Evolutionary conservation across 1,284 basidiomycete species (phyloP), one percentile per base, ranked within the genome.

Genomic region (Calocybe gambosa): DNA sequence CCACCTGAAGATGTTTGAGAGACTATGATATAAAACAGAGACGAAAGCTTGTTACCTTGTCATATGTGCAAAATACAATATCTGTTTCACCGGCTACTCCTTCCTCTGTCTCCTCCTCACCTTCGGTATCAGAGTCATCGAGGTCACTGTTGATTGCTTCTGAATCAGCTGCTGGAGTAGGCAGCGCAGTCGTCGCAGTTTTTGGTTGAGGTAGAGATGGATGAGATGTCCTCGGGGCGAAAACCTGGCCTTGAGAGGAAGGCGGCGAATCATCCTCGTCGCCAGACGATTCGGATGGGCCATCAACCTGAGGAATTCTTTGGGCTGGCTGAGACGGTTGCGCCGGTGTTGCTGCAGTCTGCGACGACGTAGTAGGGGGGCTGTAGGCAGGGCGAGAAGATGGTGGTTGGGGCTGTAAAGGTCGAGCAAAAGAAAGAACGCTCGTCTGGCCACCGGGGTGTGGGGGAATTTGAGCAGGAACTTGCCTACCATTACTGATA

Each of bases 61-160:
- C 96, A 62, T 98, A 99, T 9, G 96, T 93, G 63, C 95, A 98
- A 58, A 98, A 95, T 29, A 99, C 92, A 47, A 98, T 93, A 63
- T 99, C 94, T 0, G 82, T 81, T 46, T 88, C 85, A 12, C 78
- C 83, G 54, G 79, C 70, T 51, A 75, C 76, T 6, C 79, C 85
- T 50, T 85, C 85, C 40, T 85, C 85, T 0, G 67, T 64, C 4
- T 79, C 79, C 36, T 88, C 85, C 41, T 86, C 80, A 40, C 82
- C 85, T 44, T 86, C 87, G 2, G 83, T 83, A 51, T 94, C 91
- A 0, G 89, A 91, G 60, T 98, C 95, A 66, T 99, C 95, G 39
- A 99, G 69, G 61, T 99, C 95, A 48, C 90, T 94, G 58, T 95
- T 94, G 61, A 99, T 97, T 20, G 88, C 89, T 61, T 99, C 93